Base-by-base conservation (phyloP, 2,329 filamentous ascomycete genomes). In the Coniochaeta hoffmannii region DNA sequence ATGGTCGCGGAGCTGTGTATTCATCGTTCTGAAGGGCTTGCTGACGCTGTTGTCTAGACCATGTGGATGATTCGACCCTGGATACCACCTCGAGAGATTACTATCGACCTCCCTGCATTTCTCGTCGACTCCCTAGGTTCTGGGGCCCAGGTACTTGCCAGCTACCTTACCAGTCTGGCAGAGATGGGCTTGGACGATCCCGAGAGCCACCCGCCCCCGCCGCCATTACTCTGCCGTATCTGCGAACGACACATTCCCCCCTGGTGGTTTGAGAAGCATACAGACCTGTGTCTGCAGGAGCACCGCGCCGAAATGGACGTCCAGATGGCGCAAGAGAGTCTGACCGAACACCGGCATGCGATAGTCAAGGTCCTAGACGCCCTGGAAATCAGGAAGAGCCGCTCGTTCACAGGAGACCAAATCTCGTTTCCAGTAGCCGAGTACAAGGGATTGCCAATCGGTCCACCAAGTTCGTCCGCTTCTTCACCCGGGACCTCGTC, bases 221-320 rank as follows among this genome's bases (percentile, higher is more conserved):
- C 85, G 11, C 90, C 91, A 0, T 88, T 97, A 4, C 81, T 99
- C 15, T 99, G 94, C 70, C 90, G 94, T 53, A 97, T 99, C 55
- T 99, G 94, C 70, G 94, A 99, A 69, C 89, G 94, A 54, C 90
- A 97, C 59, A 97, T 99, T 58, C 90, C 90, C 4, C 91, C 93
- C 0, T 99, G 94, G 94, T 99, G 94, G 95, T 99, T 99, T 64
- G 94, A 99, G 72, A 99, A 97, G 71, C 94, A 99, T 69, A 96
- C 93, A 1, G 95, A 99, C 65, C 76, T 97, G 19, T 99, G 94
- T 66, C 77, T 97, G 55, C 92, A 97, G 68, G 94, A 99, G 68
- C 94, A 99, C 67, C 87, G 89, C 53, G 93, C 94, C 0, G 94
- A 99, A 69, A 95, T 97, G 89, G 93, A 97, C 64, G 91, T 99